Conservation (phyloP, 1,284 basidiomycete genomes). For the Marasmius sp. region DNA sequence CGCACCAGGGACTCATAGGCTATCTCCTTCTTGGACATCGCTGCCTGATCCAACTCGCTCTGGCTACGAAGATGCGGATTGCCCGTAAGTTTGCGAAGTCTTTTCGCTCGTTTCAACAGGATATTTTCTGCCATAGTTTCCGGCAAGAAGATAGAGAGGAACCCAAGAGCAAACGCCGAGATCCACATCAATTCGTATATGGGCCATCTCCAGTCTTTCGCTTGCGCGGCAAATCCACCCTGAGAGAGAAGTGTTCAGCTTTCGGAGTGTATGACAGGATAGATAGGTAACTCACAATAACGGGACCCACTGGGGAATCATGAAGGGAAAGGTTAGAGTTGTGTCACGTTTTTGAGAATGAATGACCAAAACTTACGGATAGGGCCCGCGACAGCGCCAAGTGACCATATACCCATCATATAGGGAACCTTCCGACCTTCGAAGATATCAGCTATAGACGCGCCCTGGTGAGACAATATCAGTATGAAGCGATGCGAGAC, state of each 20-base stretch:
- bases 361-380: constrained; percentile 17
- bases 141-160: constrained; percentile 5
- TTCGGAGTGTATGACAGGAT: too few species aligned
- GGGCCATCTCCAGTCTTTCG: constrained; percentile 47
- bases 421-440: constrained; percentile 44
- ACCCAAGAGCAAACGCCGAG: constrained; percentile 45
- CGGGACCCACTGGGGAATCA: constrained; percentile 33
- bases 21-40: constrained; percentile 20
- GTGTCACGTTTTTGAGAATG: not conserved
- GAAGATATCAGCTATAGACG: constrained; percentile 24
- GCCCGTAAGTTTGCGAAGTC: constrained; percentile 28
- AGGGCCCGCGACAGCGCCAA: constrained; percentile 56
- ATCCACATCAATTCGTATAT: constrained; percentile 58
- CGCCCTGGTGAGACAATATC: constrained; percentile 11
- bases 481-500: not conserved
- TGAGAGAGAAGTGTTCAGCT: not conserved
- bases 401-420: constrained; percentile 55
- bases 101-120: constrained; percentile 33
- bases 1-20: constrained; percentile 32
- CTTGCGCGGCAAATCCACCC: constrained; percentile 37
- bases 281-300: constrained; percentile 31
- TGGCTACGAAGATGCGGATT: constrained; percentile 23
- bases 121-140: constrained; percentile 42
- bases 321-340: not conserved
- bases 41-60: constrained; percentile 21